Percentiles rank a stretch among this genome's conserved stretches.
These are phyloP conservation scores for Fonsecaea pugnacius DNA, from an alignment of 2,329 filamentous ascomycete species.

Conservation along the genomic window DNA sequence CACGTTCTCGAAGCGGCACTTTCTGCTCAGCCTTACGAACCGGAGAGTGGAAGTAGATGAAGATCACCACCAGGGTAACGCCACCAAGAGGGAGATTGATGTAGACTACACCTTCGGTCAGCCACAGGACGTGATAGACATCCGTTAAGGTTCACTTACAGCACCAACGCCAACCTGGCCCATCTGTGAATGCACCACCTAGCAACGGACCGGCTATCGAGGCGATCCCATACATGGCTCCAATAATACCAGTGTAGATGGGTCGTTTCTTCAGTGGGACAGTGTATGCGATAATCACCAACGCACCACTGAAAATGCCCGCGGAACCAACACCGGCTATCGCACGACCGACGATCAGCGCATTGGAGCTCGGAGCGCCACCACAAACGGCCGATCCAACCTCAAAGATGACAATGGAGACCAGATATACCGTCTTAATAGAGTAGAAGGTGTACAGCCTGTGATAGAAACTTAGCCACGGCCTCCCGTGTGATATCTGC, in stretches of 20 bases:
- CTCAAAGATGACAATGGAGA: conserved; percentile 50
- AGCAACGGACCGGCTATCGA: conserved; percentile 46
- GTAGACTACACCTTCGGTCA: conserved; percentile 43
- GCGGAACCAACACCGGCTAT: conserved; percentile 42
- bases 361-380: conserved; percentile 40
- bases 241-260: conserved; percentile 58
- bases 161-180: conserved; percentile 46
- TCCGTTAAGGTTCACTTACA: conserved; percentile 12
- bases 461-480: not conserved
- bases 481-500: no score
- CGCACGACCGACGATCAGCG: conserved; percentile 43
- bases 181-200: conserved; percentile 49
- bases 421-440: conserved; percentile 50
- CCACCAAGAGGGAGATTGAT: conserved; percentile 51
- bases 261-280: conserved; percentile 61
- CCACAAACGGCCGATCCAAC: conserved; percentile 52
- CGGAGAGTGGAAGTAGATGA: conserved; percentile 53
- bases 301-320: conserved; percentile 40
- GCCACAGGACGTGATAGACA: not conserved
- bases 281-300: conserved; percentile 42
- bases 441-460: conserved; percentile 54
- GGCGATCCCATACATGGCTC: conserved; percentile 50
- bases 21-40: conserved; percentile 41
- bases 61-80: conserved; percentile 50
- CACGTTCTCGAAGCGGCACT: conserved; percentile 44